Conservation (phyloP, 495 filamentous ascomycete species). For the Penicillium odoratum region DNA sequence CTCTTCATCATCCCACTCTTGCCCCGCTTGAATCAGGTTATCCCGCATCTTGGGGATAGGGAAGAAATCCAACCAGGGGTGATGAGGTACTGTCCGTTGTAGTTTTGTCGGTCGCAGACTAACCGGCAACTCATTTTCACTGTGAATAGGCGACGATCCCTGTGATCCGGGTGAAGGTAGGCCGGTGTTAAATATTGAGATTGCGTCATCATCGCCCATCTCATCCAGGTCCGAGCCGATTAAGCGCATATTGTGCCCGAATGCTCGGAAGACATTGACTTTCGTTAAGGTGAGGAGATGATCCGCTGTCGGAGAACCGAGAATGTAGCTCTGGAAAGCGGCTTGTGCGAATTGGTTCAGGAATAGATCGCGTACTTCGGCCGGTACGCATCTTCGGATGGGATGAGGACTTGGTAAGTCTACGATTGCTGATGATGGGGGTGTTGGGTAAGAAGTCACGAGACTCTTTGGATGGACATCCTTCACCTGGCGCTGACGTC, state of each 20-base stretch:
- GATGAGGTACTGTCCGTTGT: constrained; percentile 43
- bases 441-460: neutral
- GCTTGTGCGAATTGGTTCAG: constrained; percentile 27
- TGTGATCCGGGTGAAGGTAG: constrained; percentile 1
- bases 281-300: constrained; percentile 44
- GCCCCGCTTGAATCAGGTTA: constrained; percentile 45
- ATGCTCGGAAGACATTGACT: constrained; percentile 46
- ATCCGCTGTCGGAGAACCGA: constrained; percentile 34
- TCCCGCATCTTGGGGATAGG: constrained; percentile 51
- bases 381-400: neutral
- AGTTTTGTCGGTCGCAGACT: constrained; percentile 49
- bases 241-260: constrained; percentile 17
- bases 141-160: neutral
- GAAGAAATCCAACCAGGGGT: constrained; percentile 56
- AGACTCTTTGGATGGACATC: constrained; percentile 22
- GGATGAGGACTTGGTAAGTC: neutral
- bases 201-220: constrained; percentile 37
- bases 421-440: neutral
- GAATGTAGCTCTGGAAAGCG: constrained; percentile 33
- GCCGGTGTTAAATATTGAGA: constrained; percentile 31
- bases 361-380: constrained; percentile 13
- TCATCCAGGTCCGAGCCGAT: constrained; percentile 21
- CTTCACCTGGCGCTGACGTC: constrained; percentile 15
- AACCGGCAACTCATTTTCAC: constrained; percentile 28
- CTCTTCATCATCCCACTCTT: constrained; percentile 44